A percentile compares a stretch with the other conserved stretches of the same genome.
These are phyloP conservation scores for Favolaschia claudopus DNA, from an alignment of 768 basidiomycete species.

Conservation along the genomic window DNA sequence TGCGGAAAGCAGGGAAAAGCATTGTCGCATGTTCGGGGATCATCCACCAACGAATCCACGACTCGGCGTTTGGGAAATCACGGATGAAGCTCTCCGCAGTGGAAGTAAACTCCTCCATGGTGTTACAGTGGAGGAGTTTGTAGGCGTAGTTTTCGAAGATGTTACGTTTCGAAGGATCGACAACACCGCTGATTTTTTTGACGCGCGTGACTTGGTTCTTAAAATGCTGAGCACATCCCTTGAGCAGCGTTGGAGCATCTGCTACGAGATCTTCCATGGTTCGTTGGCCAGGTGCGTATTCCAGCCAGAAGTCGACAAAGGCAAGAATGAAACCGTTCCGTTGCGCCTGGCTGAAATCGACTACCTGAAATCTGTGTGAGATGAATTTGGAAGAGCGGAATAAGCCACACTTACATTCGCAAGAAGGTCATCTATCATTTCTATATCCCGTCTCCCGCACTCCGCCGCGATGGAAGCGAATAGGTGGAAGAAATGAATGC, in stretches of 20 bases:
- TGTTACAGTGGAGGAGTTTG: background rate
- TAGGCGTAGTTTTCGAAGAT: slow-evolving; percentile 22
- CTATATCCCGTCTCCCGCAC: slow-evolving; percentile 12
- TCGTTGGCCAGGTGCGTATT: background rate
- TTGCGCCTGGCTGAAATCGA: slow-evolving; percentile 45
- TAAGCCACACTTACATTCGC: background rate
- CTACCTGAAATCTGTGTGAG: slow-evolving; percentile 27
- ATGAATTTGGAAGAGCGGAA: background rate
- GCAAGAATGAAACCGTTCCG: slow-evolving; percentile 38
- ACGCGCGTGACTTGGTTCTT: slow-evolving; percentile 33
- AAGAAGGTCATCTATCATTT: slow-evolving; percentile 2
- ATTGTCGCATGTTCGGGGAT: background rate
- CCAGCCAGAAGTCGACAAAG: slow-evolving; percentile 31
- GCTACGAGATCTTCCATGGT: slow-evolving; percentile 6
- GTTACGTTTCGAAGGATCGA: slow-evolving; percentile 20
- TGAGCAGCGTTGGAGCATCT: slow-evolving; percentile 19
- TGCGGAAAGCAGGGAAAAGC: background rate
- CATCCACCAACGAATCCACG: background rate
- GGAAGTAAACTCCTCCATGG: background rate
- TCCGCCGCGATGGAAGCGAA: slow-evolving; percentile 35
- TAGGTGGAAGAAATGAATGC: slow-evolving; percentile 36
- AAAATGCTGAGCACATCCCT: slow-evolving; percentile 42
- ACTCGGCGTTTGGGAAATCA: background rate
- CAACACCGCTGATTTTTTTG: slow-evolving; percentile 27
- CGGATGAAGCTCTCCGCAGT: background rate